Conservation (phyloP, 2,329 filamentous ascomycete genomes). For the Pseudogymnoascus pannorum region DNA sequence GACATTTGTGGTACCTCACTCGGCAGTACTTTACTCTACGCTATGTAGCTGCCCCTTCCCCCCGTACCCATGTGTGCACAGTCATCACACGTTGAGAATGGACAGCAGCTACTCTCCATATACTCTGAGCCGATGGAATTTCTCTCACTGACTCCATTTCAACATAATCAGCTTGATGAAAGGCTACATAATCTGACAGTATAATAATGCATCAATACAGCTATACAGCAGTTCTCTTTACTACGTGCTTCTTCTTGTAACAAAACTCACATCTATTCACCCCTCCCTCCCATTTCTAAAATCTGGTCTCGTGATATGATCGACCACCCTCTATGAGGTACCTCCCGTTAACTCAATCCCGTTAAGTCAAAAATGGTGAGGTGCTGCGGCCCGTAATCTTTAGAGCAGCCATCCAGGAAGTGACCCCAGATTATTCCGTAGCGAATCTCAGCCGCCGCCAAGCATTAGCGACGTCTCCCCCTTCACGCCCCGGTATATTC, state of each 20-base stretch:
- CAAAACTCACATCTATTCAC: neutral
- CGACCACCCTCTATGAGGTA: neutral
- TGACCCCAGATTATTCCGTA: neutral
- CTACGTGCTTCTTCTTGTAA: neutral
- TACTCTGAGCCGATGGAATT: neutral
- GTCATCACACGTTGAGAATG: neutral
- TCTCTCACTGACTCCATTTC: neutral
- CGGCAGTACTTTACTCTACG: neutral
- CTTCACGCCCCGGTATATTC: constrained; percentile 4
- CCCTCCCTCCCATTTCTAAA: neutral
- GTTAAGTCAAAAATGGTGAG: neutral
- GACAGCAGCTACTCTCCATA: neutral
- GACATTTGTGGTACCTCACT: neutral
- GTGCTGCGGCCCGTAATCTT: constrained; percentile 7
- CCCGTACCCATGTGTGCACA: neutral
- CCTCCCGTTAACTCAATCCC: constrained; percentile 4
- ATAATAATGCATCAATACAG: too few species aligned
- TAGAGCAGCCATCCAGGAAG: neutral
- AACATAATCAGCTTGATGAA: neutral
- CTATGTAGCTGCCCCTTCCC: neutral
- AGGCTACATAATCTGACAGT: neutral
- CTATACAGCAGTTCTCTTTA: too few species aligned
- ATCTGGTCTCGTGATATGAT: constrained; percentile 8
- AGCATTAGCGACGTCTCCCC: constrained; percentile 6
- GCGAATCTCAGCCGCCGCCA: constrained; percentile 8